phyloP scores from a whole-genome alignment of 2,329 filamentous ascomycete species.

The Helotiales sp. region DNA sequence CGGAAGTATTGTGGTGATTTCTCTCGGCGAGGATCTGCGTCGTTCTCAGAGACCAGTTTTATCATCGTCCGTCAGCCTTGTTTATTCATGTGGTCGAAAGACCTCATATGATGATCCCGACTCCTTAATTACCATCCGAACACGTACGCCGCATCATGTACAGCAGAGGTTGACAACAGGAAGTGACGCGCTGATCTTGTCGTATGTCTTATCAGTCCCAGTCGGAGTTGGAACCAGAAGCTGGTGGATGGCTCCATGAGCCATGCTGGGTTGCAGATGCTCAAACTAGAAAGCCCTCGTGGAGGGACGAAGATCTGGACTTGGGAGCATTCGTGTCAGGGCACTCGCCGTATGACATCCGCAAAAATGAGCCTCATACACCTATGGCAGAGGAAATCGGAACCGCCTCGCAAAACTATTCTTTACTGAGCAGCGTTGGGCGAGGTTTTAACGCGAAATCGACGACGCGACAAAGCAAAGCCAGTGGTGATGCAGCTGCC shows the following conservation, averaged over 20 bases:
- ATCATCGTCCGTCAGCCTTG: not conserved
- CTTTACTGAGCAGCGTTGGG: not conserved
- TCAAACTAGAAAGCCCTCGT: not conserved
- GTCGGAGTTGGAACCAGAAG: not conserved
- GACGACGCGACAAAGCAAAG: not conserved
- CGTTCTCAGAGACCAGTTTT: not conserved
- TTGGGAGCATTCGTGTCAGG: not conserved
- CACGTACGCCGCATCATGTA: not conserved
- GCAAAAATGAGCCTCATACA: not conserved
- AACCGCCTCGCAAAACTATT: not conserved
- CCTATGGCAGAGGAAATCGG: not conserved
- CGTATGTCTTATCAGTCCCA: not conserved
- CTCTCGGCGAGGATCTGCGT: not conserved
- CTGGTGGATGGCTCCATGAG: not conserved
- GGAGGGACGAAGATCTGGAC: not conserved
- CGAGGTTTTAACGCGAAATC: not conserved
- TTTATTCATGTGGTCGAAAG: not conserved
- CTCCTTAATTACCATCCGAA: not conserved
- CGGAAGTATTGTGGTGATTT: no score
- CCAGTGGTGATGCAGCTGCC: not conserved
- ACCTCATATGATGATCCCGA: not conserved
- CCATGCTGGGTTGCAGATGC: not conserved
- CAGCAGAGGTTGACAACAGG: not conserved
- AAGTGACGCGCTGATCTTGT: not conserved
- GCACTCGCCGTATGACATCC: not conserved